Conservation (phyloP, 2,329 filamentous ascomycete species). For the Drechslera avenae region DNA sequence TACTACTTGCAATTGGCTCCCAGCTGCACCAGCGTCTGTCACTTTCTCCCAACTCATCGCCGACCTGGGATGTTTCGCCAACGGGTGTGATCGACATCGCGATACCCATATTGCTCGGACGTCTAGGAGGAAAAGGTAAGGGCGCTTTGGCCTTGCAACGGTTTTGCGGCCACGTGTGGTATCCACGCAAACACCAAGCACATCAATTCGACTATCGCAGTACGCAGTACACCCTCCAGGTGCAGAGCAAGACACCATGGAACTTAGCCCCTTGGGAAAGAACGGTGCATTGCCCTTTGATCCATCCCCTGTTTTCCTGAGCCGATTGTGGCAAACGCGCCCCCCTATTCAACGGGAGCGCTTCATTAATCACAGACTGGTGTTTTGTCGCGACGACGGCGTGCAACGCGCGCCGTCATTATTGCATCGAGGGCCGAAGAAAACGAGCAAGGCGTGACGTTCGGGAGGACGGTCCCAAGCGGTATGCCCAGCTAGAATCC, state of each 20-base stretch:
- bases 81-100: neutral
- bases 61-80: neutral
- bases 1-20: neutral
- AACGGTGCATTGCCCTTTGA: neutral
- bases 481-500: neutral
- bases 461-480: neutral
- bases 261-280: neutral
- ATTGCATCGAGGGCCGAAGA: too few relatives aligned
- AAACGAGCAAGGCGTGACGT: neutral
- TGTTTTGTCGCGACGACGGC: too few relatives aligned
- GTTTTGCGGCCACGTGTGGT: conserved; percentile 12
- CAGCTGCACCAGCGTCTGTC: neutral
- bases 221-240: neutral
- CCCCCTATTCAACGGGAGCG: neutral
- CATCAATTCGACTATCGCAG: neutral
- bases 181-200: neutral
- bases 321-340: neutral
- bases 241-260: neutral
- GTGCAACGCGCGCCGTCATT: too few relatives aligned
- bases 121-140: neutral
- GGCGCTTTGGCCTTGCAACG: conserved; percentile 7
- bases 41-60: neutral
- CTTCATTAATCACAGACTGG: too few relatives aligned
- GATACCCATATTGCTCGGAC: conserved; percentile 1
- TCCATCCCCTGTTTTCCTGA: neutral